Evolutionary conservation across 2,329 filamentous ascomycete species (phyloP), one percentile per base, ranked within the genome.

Genomic region (Fonsecaea pedrosoi): DNA sequence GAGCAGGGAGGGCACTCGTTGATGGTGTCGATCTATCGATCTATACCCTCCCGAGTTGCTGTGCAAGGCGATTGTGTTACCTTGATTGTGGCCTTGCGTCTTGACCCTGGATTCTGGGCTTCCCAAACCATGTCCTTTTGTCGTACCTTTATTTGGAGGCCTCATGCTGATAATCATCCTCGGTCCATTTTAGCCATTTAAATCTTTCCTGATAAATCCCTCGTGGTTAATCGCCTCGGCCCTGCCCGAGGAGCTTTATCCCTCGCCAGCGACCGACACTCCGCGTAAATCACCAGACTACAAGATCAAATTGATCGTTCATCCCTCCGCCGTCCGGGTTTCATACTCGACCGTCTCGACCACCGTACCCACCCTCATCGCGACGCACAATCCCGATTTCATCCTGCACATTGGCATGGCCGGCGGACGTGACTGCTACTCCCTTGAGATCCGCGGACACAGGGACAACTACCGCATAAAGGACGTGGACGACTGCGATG

Each of bases 391-490:
- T 57, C 84, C 89, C 62, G 90, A 96, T 77, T 79, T 90, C 35
- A 83, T 88, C 25, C 77, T 96, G 3, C 92, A 96, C 77, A 90
- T 96, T 60, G 92, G 92, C 69, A 92, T 96, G 85, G 91, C 92
- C 0, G 81, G 76, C 75, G 90, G 77, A 74, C 86, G 80, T 72
- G 84, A 77, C 73, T 87, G 86, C 72, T 96, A 94, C 76, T 85
- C 86, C 10, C 81, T 94, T 8, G 92, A 96, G 80, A 84, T 86
- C 10, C 82, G 85, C 40, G 92, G 86, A 0, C 89, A 91, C 74
- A 85, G 90, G 42, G 88, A 91, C 72, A 89, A 89, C 3, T 96
- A 96, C 78, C 79, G 80, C 18, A 84, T 89, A 72, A 80, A 80
- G 21, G 92, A 96, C 75, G 86, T 93, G n/a, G 88, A 93, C 71